Evolutionary conservation across 495 filamentous ascomycete genomes (phyloP).

Genomic region (Podospora sp.): DNA sequence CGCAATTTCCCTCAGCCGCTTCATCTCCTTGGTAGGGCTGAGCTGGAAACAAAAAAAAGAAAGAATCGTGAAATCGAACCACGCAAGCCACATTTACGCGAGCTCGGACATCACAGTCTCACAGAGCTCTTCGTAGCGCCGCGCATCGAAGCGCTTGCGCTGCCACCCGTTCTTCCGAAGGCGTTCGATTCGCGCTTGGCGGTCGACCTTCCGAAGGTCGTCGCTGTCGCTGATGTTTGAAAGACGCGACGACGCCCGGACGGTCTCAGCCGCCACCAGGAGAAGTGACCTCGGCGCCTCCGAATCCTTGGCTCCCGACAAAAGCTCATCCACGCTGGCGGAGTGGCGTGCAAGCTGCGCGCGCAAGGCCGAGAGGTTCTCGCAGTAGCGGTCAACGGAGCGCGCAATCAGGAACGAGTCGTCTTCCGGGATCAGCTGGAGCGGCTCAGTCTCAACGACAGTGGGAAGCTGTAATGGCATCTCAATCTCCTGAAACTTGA

Average conservation of each 20-base stretch:
- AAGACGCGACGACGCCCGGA: conserved; percentile 3
- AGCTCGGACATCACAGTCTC: conserved; percentile 51
- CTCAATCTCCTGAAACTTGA: conserved; percentile 33
- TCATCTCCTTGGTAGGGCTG: conserved; percentile 1
- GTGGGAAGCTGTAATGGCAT: conserved; percentile 23
- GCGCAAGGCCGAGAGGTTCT: conserved; percentile 44
- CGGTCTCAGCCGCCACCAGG: conserved; percentile 23
- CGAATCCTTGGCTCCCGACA: conserved; percentile 25
- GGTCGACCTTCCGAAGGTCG: conserved; percentile 34
- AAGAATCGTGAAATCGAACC: background rate
- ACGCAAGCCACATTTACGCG: conserved; percentile 15
- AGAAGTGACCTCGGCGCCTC: conserved; percentile 16
- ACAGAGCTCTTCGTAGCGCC: conserved; percentile 51
- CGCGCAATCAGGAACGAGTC: conserved; percentile 42
- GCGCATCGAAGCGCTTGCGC: conserved; percentile 52
- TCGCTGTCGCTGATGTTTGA: conserved; percentile 18
- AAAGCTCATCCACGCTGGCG: conserved; percentile 39
- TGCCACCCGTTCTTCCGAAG: conserved; percentile 50
- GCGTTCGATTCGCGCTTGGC: conserved; percentile 49
- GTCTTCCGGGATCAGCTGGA: conserved; percentile 22
- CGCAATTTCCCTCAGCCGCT: conserved; percentile 5
- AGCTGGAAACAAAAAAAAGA: conserved; percentile 1
- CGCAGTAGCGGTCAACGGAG: conserved; percentile 46
- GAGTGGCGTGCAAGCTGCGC: conserved; percentile 45
- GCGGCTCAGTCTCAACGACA: conserved; percentile 22